These are phyloP conservation scores for Populus tremula DNA, from an alignment of 345 rosid species.

Conservation along the genomic window DNA sequence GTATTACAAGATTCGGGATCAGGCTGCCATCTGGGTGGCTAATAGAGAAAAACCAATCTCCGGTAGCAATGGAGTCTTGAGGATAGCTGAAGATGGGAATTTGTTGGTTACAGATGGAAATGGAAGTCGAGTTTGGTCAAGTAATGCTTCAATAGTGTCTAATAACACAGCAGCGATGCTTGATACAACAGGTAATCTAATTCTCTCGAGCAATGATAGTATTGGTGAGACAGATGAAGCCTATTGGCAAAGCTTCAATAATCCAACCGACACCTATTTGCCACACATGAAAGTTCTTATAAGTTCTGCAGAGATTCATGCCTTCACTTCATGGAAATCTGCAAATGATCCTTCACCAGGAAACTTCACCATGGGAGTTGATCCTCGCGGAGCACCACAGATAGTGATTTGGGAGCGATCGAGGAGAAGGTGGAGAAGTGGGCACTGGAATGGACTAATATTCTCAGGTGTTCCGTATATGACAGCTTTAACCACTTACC, in stretches of 20 bases:
- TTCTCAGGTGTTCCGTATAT: constrained; percentile 60
- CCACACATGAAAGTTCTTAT: constrained; percentile 26
- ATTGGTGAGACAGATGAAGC: not conserved
- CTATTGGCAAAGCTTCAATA: constrained; percentile 20
- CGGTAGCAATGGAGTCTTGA: constrained; percentile 40
- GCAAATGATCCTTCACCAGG: constrained; percentile 29
- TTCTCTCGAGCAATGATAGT: constrained; percentile 1
- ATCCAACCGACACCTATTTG: constrained; percentile 27
- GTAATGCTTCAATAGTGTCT: constrained; percentile 20
- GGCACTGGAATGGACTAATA: constrained; percentile 59
- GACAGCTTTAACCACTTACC: constrained; percentile 30
- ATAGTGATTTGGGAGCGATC: constrained; percentile 60
- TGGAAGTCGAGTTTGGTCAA: constrained; percentile 44
- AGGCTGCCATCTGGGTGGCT: constrained; percentile 62
- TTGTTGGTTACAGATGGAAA: constrained; percentile 46
- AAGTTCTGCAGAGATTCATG: not conserved
- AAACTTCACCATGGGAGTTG: constrained; percentile 44
- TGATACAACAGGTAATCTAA: constrained; percentile 1
- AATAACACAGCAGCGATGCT: constrained; percentile 9
- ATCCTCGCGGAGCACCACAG: constrained; percentile 65
- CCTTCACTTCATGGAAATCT: constrained; percentile 24
- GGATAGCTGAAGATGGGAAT: constrained; percentile 48
- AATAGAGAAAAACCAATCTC: constrained; percentile 54
- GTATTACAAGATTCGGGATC: constrained; percentile 41
- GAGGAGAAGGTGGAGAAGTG: constrained; percentile 70